Conservation (phyloP, 306 rosid species). For the Vigna trinervia region DNA sequence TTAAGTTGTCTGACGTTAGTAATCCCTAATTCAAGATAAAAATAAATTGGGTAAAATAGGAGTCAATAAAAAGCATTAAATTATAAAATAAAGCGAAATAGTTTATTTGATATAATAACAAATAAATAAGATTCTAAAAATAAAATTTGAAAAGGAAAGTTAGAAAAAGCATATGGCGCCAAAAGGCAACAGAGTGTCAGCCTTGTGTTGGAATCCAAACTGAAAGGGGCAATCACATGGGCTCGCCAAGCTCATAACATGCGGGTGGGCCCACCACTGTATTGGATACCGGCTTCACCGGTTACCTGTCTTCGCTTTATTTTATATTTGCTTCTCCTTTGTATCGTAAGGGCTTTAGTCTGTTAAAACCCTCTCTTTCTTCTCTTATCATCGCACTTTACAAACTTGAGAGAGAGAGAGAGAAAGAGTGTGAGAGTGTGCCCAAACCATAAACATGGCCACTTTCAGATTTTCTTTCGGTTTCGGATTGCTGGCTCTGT, state of each 20-base stretch:
- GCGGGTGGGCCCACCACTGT: conserved; percentile 48
- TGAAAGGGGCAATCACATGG: conserved; percentile 52
- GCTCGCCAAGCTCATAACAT: conserved; percentile 15
- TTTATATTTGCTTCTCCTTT: background rate
- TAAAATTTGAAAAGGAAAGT: background rate
- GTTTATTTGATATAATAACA: too few species aligned
- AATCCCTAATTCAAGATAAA: too few species aligned
- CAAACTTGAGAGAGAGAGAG: background rate
- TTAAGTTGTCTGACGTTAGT: too few species aligned
- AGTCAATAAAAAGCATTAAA: too few species aligned
- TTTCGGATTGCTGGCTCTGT: conserved; percentile 45
- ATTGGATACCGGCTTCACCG: conserved; percentile 51
- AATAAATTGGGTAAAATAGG: too few species aligned
- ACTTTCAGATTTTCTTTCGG: conserved; percentile 44
- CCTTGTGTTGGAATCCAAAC: conserved; percentile 30
- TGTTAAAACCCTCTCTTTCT: background rate
- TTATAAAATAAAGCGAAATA: too few species aligned
- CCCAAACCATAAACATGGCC: conserved; percentile 45
- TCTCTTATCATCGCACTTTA: background rate
- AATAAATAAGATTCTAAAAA: too few species aligned
- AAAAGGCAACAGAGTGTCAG: conserved; percentile 47
- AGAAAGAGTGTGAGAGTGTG: conserved; percentile 34
- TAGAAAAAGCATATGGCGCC: conserved; percentile 41
- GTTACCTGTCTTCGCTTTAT: conserved; percentile 33
- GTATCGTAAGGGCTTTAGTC: background rate